A percentile compares a stretch with the other conserved stretches of the same genome.
Evolutionary conservation across 1,284 basidiomycete genomes (phyloP).

Genomic region (Naganishia liquefaciens): DNA sequence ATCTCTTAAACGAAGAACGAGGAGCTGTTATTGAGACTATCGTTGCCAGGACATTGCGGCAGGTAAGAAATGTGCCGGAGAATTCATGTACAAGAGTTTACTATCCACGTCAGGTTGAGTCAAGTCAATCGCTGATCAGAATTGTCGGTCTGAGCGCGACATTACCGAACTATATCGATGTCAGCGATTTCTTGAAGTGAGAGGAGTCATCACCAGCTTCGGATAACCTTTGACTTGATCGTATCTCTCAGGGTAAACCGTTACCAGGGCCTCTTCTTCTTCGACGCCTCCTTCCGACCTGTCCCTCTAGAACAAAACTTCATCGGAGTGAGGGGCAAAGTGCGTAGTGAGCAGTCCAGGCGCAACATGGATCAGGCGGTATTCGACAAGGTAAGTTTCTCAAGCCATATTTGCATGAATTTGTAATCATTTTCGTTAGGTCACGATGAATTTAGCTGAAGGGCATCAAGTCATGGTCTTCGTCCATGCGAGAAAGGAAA

Average conservation of each 20-base stretch:
- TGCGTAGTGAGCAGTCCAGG: slow-evolving; percentile 70
- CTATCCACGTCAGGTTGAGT: slow-evolving; percentile 70
- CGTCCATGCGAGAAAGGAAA: slow-evolving; percentile 97
- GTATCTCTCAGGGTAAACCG: slow-evolving; percentile 71
- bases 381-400: slow-evolving; percentile 70
- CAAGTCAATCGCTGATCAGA: slow-evolving; percentile 94
- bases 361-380: slow-evolving; percentile 87
- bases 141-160: slow-evolving; percentile 98
- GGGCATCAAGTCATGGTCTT: slow-evolving; percentile 99
- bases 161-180: slow-evolving; percentile 95
- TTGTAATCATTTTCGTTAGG: slow-evolving; percentile 45
- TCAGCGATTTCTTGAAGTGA: slow-evolving; percentile 89
- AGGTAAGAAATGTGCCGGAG: slow-evolving; percentile 58
- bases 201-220: slow-evolving; percentile 31
- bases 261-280: slow-evolving; percentile 93
- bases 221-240: neutral
- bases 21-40: slow-evolving; percentile 99
- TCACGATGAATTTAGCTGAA: slow-evolving; percentile 74
- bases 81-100: neutral
- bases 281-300: slow-evolving; percentile 95
- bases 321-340: slow-evolving; percentile 90
- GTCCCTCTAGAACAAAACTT: slow-evolving; percentile 98
- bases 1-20: slow-evolving; percentile 95
- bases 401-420: neutral
- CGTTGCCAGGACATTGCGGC: slow-evolving; percentile 89